A percentile compares a stretch with the other conserved stretches of the same genome.
Evolutionary conservation across 345 rosid genomes (phyloP).

Genomic region (Brassica nigra): DNA sequence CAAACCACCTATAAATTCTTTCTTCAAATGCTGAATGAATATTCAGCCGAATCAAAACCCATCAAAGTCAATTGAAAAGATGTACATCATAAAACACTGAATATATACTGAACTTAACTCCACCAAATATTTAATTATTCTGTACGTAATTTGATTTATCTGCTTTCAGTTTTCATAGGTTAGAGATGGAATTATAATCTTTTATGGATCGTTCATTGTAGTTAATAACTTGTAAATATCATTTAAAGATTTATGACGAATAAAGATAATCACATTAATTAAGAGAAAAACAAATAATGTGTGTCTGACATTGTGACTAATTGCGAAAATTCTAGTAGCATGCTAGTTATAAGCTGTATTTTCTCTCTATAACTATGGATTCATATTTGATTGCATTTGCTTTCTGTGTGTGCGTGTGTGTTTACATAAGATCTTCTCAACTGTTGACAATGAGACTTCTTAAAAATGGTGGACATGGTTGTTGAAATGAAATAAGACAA

Average conservation of each 20-base stretch:
- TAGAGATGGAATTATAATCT: not conserved
- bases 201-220: not conserved
- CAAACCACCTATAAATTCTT: not conserved
- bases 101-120: not conserved
- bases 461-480: constrained; percentile 42
- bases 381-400: not conserved
- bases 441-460: not conserved
- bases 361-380: not conserved
- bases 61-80: constrained; percentile 18
- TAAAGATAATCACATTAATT: not conserved
- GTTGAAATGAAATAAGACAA: constrained; percentile 47
- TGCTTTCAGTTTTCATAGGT: not conserved
- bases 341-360: not conserved
- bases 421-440: constrained; percentile 1
- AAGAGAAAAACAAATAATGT: not conserved
- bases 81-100: constrained; percentile 22
- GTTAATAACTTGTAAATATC: not conserved
- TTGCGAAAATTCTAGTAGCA: not conserved
- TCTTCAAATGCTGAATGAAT: constrained; percentile 11
- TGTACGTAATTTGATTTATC: not conserved
- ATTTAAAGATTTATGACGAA: not conserved
- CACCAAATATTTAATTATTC: not conserved
- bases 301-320: not conserved
- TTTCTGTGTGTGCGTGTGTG: not conserved
- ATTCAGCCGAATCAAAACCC: constrained; percentile 4